These are phyloP conservation scores for Pythium monospermum DNA, from an alignment of 352 stramenopile genomes.

Conservation along the genomic window DNA sequence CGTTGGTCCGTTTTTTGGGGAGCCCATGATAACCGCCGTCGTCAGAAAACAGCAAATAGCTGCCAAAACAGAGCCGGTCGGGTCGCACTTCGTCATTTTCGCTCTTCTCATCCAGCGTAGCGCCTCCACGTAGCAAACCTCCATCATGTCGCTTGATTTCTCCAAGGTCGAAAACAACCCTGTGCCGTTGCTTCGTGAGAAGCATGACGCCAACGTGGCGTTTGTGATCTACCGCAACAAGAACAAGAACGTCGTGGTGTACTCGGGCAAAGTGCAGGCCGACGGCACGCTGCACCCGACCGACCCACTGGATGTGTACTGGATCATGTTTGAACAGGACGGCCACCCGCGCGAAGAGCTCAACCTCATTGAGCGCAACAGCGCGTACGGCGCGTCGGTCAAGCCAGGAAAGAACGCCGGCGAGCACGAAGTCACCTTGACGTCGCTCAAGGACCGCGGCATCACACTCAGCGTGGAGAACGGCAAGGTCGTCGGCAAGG, in stretches of 20 bases:
- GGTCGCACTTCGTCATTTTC: slow-evolving; percentile 7
- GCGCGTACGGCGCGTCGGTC: slow-evolving; percentile 70
- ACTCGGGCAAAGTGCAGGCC: slow-evolving; percentile 56
- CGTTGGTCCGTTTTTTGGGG: too few species aligned
- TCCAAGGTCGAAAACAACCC: slow-evolving; percentile 87
- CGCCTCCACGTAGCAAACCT: neutral
- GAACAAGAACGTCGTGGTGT: slow-evolving; percentile 89
- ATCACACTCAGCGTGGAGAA: slow-evolving; percentile 74
- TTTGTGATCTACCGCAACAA: slow-evolving; percentile 89
- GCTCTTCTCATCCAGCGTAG: neutral
- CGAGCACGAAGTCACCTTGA: slow-evolving; percentile 69
- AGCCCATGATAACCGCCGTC: too few species aligned
- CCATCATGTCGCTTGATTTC: slow-evolving; percentile 77
- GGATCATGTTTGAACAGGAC: slow-evolving; percentile 89
- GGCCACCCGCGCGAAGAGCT: slow-evolving; percentile 74
- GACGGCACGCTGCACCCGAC: slow-evolving; percentile 57
- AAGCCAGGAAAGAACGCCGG: slow-evolving; percentile 66
- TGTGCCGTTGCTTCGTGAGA: slow-evolving; percentile 64
- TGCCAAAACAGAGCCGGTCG: too few species aligned
- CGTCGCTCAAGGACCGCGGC: slow-evolving; percentile 79
- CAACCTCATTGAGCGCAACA: slow-evolving; percentile 86
- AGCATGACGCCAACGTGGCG: slow-evolving; percentile 67
- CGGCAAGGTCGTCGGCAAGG: slow-evolving; percentile 62
- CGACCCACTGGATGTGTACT: slow-evolving; percentile 83
- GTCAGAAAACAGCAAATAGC: too few species aligned